Conservation (phyloP, 2,329 filamentous ascomycete species). For the Diaporthe ampelina region DNA sequence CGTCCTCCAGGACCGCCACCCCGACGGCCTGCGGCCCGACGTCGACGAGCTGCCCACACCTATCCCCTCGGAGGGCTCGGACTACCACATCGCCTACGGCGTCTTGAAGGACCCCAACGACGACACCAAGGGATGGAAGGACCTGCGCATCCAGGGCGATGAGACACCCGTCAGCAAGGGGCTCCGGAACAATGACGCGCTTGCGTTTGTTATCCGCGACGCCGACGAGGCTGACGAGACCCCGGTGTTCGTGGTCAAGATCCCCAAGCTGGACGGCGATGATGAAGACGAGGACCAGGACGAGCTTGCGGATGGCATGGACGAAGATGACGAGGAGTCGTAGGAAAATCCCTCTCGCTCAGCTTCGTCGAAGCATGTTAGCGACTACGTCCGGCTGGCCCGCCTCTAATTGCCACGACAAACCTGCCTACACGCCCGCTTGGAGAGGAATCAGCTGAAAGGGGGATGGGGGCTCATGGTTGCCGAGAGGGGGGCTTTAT, state of each 20-base stretch:
- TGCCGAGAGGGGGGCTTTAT: background rate
- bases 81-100: conserved; percentile 61
- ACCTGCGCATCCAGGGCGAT: conserved; percentile 54
- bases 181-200: conserved; percentile 60
- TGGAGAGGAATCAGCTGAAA: background rate
- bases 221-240: conserved; percentile 55
- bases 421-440: background rate
- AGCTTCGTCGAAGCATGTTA: background rate
- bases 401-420: background rate
- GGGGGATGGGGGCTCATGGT: no score
- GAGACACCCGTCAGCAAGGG: conserved; percentile 59
- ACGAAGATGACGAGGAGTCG: conserved; percentile 22
- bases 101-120: conserved; percentile 61
- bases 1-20: conserved; percentile 70
- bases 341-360: background rate
- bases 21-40: conserved; percentile 61
- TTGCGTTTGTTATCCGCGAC: conserved; percentile 64
- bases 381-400: background rate
- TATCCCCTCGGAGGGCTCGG: conserved; percentile 58
- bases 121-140: conserved; percentile 63
- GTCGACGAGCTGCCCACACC: conserved; percentile 51
- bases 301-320: conserved; percentile 30
- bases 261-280: conserved; percentile 57
- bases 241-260: conserved; percentile 60
- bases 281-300: conserved; percentile 43